A percentile compares a stretch with the other conserved stretches of the same genome.
phyloP scores from a whole-genome alignment of 768 basidiomycete genomes.

The Cystobasidiopsis lactophilus region DNA sequence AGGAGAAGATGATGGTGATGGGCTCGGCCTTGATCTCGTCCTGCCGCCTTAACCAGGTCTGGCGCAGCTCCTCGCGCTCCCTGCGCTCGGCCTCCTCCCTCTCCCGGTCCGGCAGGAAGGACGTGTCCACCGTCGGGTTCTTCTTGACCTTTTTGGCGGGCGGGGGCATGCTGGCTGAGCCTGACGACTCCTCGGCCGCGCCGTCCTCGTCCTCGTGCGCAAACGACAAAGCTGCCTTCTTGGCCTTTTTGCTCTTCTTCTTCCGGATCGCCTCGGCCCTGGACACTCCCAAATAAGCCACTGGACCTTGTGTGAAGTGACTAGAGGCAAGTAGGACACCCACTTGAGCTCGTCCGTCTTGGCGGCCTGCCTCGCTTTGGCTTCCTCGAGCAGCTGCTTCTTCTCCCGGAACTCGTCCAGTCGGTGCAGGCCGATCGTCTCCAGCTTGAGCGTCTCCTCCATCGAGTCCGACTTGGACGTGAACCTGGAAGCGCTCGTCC shows the following conservation, averaged over 20 bases:
- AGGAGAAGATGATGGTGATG: conserved; percentile 86
- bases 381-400: conserved; percentile 72
- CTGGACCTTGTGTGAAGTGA: conserved; percentile 3
- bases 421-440: conserved; percentile 71
- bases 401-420: conserved; percentile 82
- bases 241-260: conserved; percentile 75
- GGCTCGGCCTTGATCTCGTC: conserved; percentile 34
- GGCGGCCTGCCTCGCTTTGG: conserved; percentile 71
- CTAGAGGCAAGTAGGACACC: conserved; percentile 25
- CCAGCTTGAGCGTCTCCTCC: conserved; percentile 77
- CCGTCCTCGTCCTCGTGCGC: conserved; percentile 54
- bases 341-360: conserved; percentile 64
- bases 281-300: conserved; percentile 28
- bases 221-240: conserved; percentile 76
- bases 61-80: conserved; percentile 65
- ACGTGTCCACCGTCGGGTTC: conserved; percentile 91
- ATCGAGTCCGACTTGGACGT: conserved; percentile 84
- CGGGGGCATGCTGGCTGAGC: conserved; percentile 27
- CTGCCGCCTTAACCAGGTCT: conserved; percentile 64
- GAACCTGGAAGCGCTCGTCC: conserved; percentile 56
- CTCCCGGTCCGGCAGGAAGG: conserved; percentile 92
- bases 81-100: conserved; percentile 78
- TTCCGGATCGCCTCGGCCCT: conserved; percentile 45
- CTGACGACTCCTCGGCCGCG: conserved; percentile 15
- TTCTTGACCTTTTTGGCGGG: conserved; percentile 57